Conservation (phyloP, 495 filamentous ascomycete genomes). For the Neurospora sp. region DNA sequence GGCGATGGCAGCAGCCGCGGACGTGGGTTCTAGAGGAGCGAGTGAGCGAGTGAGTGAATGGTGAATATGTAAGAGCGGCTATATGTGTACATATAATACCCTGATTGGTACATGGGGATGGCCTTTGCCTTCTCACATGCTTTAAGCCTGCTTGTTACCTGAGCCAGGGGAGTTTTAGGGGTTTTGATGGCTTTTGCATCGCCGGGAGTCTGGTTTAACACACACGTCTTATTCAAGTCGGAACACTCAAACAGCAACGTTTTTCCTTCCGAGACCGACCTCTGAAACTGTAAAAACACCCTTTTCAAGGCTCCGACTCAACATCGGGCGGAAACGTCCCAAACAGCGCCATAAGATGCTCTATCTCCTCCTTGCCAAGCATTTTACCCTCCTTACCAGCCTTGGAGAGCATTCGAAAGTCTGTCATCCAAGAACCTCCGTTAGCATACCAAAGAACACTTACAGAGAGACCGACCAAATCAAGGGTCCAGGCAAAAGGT, state of each 20-base stretch:
- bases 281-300: not conserved
- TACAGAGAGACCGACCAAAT: not conserved
- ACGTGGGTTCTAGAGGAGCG: not conserved
- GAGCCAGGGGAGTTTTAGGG: not conserved
- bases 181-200: not conserved
- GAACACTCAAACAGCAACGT: not conserved
- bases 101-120: not conserved
- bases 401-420: conserved; percentile 26
- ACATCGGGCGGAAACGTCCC: conserved; percentile 25
- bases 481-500: not conserved
- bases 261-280: not conserved
- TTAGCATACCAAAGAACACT: not conserved
- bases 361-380: conserved; percentile 8
- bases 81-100: not conserved
- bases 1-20: conserved; percentile 3
- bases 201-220: not conserved
- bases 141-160: not conserved
- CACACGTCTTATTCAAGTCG: not conserved
- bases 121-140: not conserved
- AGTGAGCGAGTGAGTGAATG: not conserved
- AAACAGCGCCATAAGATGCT: conserved; percentile 28
- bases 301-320: conserved; percentile 18
- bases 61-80: not conserved
- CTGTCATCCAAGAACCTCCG: not conserved
- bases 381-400: conserved; percentile 11